Evolutionary conservation across 805 yeast species (phyloP), one percentile per base, ranked within the genome.

Genomic region (Yarrowia bubula): DNA sequence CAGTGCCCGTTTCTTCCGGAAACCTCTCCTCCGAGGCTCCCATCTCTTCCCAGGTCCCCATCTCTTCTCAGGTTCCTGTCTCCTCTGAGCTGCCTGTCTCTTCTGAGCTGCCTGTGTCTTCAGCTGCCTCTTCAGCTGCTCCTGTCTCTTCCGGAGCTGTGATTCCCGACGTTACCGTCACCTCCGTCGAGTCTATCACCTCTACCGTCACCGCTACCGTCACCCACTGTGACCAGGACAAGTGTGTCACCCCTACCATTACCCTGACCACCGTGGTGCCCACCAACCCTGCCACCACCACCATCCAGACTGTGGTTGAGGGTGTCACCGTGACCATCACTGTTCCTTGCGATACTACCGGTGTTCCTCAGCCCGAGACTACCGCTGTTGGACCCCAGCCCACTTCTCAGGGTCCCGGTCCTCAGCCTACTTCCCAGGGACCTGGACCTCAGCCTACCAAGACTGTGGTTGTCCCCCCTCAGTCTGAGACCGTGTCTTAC

Each of bases 201-300:
- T 43, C 64, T 6, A 58, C 64, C 13, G 7, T 43, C 51, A 43
- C 51, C 42, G 43, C 32, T 42, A 58, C 64, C 11, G 22, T 58
- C 35, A 58, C 64, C 41, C 64, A 58, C 32, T 58, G 64, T 18
- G 64, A 58, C 18, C 15, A 43, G n/a, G 28, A 58, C 35, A 43
- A 58, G 33, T 58, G 64, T 17, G 22, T 44, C 28, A 58, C 64
- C 15, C 64, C 64, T n/a, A 43, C 51, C n/a, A 13, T 58, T 35
- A 58, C 64, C 18, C 50, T 58, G 9, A 43, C 64, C 35, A 58
- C 64, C 41, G 51, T 58, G 5, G 64, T 58, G 18, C 64, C 64
- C 22, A 18, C 64, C 22, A 43, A 58, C 51, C 51, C 31, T 4
- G 51, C 64, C 51, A 33, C 64, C 10, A 58, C 64, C 33, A 44